Percentiles rank a stretch among this genome's conserved stretches.
Evolutionary conservation across 768 basidiomycete species (phyloP).

Genomic region (Lyophyllum shimeji): DNA sequence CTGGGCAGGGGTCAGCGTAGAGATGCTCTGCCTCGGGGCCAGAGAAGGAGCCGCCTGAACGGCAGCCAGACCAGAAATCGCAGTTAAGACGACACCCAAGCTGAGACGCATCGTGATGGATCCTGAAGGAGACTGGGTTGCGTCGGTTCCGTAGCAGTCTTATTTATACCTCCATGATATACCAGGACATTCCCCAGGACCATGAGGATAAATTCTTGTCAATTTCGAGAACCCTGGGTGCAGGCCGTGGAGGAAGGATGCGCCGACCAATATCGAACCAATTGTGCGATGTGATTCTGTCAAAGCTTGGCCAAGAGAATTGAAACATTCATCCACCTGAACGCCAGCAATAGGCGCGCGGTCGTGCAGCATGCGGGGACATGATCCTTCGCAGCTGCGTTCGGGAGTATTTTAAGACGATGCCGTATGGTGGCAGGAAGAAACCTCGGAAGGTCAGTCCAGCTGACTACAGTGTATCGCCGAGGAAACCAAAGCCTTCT

Average conservation of each 20-base stretch:
- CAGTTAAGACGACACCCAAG: neutral
- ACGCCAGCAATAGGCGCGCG: neutral
- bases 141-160: neutral
- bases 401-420: neutral
- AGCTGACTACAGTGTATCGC: neutral
- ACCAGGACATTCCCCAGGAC: neutral
- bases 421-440: neutral
- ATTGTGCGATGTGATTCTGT: neutral
- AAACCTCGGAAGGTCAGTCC: neutral
- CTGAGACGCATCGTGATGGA: neutral
- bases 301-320: neutral
- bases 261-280: neutral
- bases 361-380: neutral
- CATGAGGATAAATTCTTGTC: neutral
- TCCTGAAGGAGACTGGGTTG: neutral
- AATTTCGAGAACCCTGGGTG: neutral
- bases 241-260: neutral
- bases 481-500: no score
- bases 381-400: neutral
- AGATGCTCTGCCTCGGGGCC: slow-evolving; percentile 22
- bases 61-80: neutral
- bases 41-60: slow-evolving; percentile 3
- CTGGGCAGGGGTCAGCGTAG: slow-evolving; percentile 31
- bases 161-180: neutral
- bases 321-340: neutral